Conservation (phyloP, 169 alveolate species). For the Cryptosporidium felis region DNA sequence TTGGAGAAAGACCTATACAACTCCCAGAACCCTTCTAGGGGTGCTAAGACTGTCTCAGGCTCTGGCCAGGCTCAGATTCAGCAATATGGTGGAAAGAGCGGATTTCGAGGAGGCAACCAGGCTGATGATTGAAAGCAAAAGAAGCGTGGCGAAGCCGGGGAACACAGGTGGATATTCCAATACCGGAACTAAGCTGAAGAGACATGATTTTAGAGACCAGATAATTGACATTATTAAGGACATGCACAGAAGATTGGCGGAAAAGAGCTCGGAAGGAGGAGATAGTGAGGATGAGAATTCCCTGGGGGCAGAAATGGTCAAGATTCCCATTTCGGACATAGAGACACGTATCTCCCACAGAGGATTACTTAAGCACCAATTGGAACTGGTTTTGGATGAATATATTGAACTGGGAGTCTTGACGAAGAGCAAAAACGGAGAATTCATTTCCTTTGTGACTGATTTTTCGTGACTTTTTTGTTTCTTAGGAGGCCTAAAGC, state of each 20-base stretch:
- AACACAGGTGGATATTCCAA: slow-evolving; percentile 9
- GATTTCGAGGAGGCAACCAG: slow-evolving; percentile 96
- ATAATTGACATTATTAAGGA: slow-evolving; percentile 82
- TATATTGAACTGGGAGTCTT: slow-evolving; percentile 82
- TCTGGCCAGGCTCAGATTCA: slow-evolving; percentile 91
- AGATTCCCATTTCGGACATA: slow-evolving; percentile 73
- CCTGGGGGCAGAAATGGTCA: slow-evolving; percentile 78
- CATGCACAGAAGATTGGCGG: slow-evolving; percentile 78
- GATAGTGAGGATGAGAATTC: slow-evolving; percentile 76
- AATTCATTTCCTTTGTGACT: slow-evolving; percentile 57
- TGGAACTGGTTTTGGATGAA: slow-evolving; percentile 77
- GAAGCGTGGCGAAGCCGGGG: slow-evolving; percentile 83
- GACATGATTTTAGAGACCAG: slow-evolving; percentile 78
- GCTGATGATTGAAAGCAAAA: slow-evolving; percentile 88
- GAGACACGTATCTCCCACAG: slow-evolving; percentile 39
- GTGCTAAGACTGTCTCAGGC: slow-evolving; percentile 93
- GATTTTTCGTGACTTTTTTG: slow-evolving; percentile 18
- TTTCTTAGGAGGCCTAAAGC: background rate
- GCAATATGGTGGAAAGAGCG: slow-evolving; percentile 86
- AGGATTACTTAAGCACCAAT: slow-evolving; percentile 39
- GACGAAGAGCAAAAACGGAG: slow-evolving; percentile 74
- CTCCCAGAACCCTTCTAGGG: slow-evolving; percentile 96
- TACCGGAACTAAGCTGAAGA: slow-evolving; percentile 74
- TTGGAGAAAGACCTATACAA: slow-evolving; percentile 89
- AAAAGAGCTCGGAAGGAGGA: slow-evolving; percentile 80